Base-by-base conservation (phyloP, 148 eudicot species). In the Rhododendron griersonianum region DNA sequence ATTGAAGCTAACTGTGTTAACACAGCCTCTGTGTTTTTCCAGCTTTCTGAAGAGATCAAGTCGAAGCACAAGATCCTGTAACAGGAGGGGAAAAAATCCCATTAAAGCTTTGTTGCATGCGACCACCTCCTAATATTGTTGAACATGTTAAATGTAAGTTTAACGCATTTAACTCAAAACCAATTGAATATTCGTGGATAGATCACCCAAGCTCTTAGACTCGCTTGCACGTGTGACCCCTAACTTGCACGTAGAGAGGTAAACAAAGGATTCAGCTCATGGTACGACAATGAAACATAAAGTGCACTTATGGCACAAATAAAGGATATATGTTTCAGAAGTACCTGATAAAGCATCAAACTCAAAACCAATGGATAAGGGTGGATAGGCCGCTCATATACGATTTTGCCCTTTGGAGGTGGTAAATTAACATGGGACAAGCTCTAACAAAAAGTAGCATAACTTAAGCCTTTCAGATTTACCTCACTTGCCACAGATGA, bases 1-100 rank as follows among this genome's bases (percentile, higher is more conserved):
- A 88, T 92, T 97, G 83, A 97, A 95, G 90, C 95, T 91, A 86
- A 97, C 92, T 19, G 98, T 93, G 90, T 97, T 97, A 75, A 97
- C 99, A 87, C 99, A 97, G 59, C 98, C 99, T 86, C 88, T 88
- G 93, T 97, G 99, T 85, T 91, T 91, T 71, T 91, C 95, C 81
- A 95, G 91, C 92, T 92, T 94, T 88, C 90, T 91, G 33, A 86
- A 81, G 88, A 97, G 77, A 85, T 89, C 98, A 83, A 95, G 91
- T 59, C 95, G 92, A 61, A 95, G 93, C 81, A 97, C 95, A 85
- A 95, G 93, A 84, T 92, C 98, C 99, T 97, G 93, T 21, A 88
- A 85, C 30, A 81, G 14, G 81, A 83, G 84, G 83, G 21, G 9
- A 47, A 88, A 81, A 11, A 82, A 23, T 37, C 1, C 61, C 3